phyloP scores from a whole-genome alignment of 139 green algal species.

The Marvania coccoides region DNA sequence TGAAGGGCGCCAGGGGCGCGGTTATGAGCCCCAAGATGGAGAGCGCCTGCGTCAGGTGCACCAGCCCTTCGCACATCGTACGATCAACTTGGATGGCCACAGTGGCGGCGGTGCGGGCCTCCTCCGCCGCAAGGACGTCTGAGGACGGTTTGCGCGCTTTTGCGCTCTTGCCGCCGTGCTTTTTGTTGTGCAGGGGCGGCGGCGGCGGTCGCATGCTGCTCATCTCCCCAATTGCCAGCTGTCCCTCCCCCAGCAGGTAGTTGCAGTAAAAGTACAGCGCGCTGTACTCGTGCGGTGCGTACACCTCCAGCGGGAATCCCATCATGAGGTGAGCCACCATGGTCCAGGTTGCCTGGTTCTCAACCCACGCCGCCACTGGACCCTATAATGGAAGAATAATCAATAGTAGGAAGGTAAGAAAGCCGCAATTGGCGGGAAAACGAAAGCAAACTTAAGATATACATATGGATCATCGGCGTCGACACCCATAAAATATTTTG shows the following conservation, averaged over 20 bases:
- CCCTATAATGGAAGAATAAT: constrained; percentile 23
- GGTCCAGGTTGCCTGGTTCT: constrained; percentile 35
- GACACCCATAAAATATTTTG: too few relatives aligned
- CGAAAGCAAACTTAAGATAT: background rate
- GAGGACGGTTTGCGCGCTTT: background rate
- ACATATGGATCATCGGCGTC: background rate
- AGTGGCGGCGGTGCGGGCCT: background rate
- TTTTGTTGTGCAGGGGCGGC: background rate
- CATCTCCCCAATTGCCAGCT: background rate
- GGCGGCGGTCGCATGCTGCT: background rate
- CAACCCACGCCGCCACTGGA: constrained; percentile 59
- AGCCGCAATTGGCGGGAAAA: background rate
- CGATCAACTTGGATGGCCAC: constrained; percentile 12
- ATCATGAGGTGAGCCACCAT: constrained; percentile 64
- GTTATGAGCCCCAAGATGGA: constrained; percentile 5
- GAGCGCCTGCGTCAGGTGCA: constrained; percentile 34
- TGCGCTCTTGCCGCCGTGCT: background rate
- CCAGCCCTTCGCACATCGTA: constrained; percentile 35
- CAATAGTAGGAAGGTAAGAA: background rate
- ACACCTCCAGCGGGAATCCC: constrained; percentile 75
- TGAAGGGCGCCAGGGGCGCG: constrained; percentile 32
- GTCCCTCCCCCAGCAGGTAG: constrained; percentile 26
- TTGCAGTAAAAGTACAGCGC: constrained; percentile 67
- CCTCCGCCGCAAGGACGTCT: background rate
- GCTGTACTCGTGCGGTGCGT: constrained; percentile 58